These are phyloP conservation scores for Globisporangium abappressorium DNA, from an alignment of 352 stramenopile genomes.

Conservation along the genomic window DNA sequence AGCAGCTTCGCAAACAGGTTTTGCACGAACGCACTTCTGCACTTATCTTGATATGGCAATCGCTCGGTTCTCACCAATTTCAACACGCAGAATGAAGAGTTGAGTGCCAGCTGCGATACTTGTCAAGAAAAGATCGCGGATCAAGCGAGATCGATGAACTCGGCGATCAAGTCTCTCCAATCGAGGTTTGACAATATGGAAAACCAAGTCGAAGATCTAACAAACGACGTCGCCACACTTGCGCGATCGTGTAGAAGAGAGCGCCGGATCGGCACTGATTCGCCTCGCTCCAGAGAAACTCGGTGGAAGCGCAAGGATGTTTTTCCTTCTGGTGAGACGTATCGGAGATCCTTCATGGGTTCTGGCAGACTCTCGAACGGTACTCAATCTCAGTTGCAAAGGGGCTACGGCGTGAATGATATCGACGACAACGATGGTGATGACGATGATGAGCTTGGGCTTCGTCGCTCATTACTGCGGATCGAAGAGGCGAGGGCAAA, in stretches of 20 bases:
- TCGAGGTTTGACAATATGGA: conserved; percentile 26
- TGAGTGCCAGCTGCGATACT: conserved; percentile 14
- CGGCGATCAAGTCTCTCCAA: conserved; percentile 22
- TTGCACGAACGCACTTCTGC: neutral
- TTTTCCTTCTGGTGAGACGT: neutral
- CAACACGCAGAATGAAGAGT: conserved; percentile 18
- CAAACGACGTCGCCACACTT: conserved; percentile 24
- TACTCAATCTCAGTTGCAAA: conserved; percentile 7
- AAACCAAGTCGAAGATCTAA: conserved; percentile 24
- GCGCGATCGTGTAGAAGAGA: conserved; percentile 17
- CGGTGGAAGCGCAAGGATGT: conserved; percentile 6
- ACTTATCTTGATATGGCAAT: neutral
- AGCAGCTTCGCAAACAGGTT: conserved; percentile 18
- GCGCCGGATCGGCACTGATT: neutral
- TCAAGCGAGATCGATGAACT: conserved; percentile 14
- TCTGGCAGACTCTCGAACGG: conserved; percentile 1
- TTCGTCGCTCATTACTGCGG: conserved; percentile 30
- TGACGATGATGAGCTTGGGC: conserved; percentile 16
- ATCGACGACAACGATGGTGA: conserved; percentile 15
- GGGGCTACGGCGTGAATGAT: conserved; percentile 8
- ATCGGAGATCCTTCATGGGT: neutral
- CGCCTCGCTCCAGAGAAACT: neutral
- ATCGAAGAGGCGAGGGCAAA: conserved; percentile 51
- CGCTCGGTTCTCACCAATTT: neutral
- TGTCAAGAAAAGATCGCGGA: conserved; percentile 23